Evolutionary conservation across 2,329 filamentous ascomycete species (phyloP).

Genomic region (Penicillium sp.): DNA sequence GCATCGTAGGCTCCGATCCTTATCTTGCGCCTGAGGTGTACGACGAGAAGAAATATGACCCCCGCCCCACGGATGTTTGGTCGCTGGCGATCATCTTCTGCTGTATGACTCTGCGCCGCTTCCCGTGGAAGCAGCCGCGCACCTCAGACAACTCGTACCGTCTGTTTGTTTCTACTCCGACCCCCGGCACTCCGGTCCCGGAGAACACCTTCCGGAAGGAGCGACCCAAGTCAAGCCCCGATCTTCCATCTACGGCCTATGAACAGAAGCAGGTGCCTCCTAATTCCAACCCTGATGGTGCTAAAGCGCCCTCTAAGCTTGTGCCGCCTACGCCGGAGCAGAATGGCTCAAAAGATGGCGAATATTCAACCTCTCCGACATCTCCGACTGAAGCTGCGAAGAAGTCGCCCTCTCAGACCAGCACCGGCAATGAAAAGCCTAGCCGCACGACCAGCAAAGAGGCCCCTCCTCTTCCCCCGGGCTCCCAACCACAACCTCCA

Average conservation of each 20-base stretch:
- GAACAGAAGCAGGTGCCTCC: constrained; percentile 25
- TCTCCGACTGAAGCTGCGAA: constrained; percentile 5
- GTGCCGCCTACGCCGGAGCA: constrained; percentile 16
- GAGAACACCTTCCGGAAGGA: constrained; percentile 36
- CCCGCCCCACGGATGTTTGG: constrained; percentile 93
- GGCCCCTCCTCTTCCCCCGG: constrained; percentile 33
- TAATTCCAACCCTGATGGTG: constrained; percentile 10
- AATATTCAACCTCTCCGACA: constrained; percentile 11
- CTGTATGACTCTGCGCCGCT: constrained; percentile 92
- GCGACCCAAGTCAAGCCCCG: constrained; percentile 33
- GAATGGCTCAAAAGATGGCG: constrained; percentile 24
- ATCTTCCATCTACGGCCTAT: constrained; percentile 27
- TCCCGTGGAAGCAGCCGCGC: constrained; percentile 94
- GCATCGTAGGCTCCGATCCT: constrained; percentile 81
- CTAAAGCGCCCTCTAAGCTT: constrained; percentile 11
- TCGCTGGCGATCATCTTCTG: constrained; percentile 98
- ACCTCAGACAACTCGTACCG: constrained; percentile 91
- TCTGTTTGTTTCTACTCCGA: constrained; percentile 80
- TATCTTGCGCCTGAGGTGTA: constrained; percentile 97
- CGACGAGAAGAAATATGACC: constrained; percentile 87
- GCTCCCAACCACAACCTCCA: constrained; percentile 27
- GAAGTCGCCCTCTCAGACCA: constrained; percentile 22
- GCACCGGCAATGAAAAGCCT: constrained; percentile 23
- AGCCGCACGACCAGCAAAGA: constrained; percentile 39
- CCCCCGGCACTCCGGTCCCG: constrained; percentile 56